Conservation (phyloP, 2,329 filamentous ascomycete species). For the Xylariomycetidae sp. region DNA sequence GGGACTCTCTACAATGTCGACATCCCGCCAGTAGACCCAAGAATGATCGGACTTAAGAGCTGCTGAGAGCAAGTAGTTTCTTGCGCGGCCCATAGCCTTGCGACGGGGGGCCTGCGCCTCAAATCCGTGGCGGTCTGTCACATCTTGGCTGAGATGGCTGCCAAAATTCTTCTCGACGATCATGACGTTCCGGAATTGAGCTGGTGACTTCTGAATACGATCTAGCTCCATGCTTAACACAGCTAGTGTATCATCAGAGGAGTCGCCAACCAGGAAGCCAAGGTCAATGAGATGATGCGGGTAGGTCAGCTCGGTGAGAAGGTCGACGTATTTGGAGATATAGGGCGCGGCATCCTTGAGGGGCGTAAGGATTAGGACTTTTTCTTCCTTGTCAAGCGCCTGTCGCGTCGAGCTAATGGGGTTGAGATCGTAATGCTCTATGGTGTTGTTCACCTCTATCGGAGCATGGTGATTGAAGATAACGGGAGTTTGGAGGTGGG, state of each 20-base stretch:
- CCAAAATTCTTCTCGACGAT: conserved; percentile 93
- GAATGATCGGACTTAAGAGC: conserved; percentile 90
- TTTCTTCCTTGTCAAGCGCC: conserved; percentile 76
- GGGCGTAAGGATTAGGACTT: conserved; percentile 86
- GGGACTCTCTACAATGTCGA: conserved; percentile 91
- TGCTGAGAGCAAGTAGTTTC: conserved; percentile 84
- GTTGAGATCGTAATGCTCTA: conserved; percentile 81
- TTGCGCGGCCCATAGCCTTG: conserved; percentile 82
- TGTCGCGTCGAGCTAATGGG: conserved; percentile 74
- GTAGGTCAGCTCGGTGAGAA: conserved; percentile 84
- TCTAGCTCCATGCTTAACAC: conserved; percentile 80
- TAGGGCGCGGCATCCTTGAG: conserved; percentile 82
- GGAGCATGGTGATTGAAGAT: conserved; percentile 94
- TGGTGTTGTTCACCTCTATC: conserved; percentile 76
- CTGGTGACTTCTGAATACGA: conserved; percentile 75
- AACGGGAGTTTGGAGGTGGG: conserved; percentile 85
- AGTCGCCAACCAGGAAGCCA: conserved; percentile 90
- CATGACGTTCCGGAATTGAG: conserved; percentile 78
- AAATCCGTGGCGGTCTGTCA: conserved; percentile 80
- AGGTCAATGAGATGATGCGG: conserved; percentile 94
- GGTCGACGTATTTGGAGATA: conserved; percentile 87
- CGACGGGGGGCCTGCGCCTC: conserved; percentile 83
- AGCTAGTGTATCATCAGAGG: conserved; percentile 85
- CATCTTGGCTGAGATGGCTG: conserved; percentile 67
- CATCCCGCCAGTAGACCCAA: conserved; percentile 98